A percentile compares a stretch with the other conserved stretches of the same genome.
phyloP scores from a whole-genome alignment of 1,284 basidiomycete species.

The Trametes hirsuta region DNA sequence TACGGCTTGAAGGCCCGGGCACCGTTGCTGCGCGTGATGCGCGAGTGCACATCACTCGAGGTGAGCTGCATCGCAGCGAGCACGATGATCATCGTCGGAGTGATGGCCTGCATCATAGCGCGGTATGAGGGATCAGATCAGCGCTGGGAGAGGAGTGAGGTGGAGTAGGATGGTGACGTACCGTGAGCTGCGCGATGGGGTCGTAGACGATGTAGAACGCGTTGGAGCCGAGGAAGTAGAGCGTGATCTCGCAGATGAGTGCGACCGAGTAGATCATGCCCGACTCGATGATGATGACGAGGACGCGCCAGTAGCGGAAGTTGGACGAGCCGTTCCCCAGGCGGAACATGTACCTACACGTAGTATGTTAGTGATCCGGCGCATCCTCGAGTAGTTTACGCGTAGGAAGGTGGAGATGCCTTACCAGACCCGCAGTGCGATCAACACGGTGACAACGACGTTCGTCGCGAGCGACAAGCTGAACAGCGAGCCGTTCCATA shows the following conservation, averaged over 20 bases:
- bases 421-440: conserved; percentile 41
- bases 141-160: background rate
- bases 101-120: conserved; percentile 31
- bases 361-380: background rate
- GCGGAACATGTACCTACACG: conserved; percentile 36
- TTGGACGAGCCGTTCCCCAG: conserved; percentile 19
- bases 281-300: conserved; percentile 43
- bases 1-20: background rate
- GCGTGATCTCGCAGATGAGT: conserved; percentile 41
- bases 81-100: conserved; percentile 39
- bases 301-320: conserved; percentile 38
- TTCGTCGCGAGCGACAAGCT: conserved; percentile 43
- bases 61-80: conserved; percentile 38
- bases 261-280: conserved; percentile 44
- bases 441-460: conserved; percentile 39
- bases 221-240: conserved; percentile 42
- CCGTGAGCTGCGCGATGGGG: conserved; percentile 45
- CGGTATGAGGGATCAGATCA: background rate
- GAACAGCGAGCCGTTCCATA: conserved; percentile 45
- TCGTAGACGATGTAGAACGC: conserved; percentile 46
- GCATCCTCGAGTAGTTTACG: background rate
- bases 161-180: conserved; percentile 20
- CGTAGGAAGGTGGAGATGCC: background rate
- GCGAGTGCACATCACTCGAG: conserved; percentile 28
- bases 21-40: background rate